Percentiles rank a stretch among this genome's conserved stretches.
These are phyloP conservation scores for Carex myosuroides DNA, from an alignment of 176 grass and related monocot genomes.

Conservation along the genomic window DNA sequence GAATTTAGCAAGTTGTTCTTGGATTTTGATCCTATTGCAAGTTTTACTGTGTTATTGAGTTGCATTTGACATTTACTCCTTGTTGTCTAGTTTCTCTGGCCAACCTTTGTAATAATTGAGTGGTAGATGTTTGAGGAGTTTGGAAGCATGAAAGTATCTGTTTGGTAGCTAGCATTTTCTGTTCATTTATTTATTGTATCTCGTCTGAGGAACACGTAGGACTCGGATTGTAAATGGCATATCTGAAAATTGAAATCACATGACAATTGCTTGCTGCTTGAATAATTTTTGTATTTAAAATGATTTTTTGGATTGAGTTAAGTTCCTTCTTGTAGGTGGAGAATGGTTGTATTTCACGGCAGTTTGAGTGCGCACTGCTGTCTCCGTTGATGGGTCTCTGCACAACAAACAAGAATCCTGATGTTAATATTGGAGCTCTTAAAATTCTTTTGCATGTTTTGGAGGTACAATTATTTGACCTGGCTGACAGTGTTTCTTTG, in stretches of 20 bases:
- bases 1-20: background rate
- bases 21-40: background rate
- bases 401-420: conserved; percentile 69
- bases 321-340: conserved; percentile 39
- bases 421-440: conserved; percentile 70
- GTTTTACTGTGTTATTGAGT: background rate
- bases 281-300: background rate
- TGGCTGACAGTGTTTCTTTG: background rate
- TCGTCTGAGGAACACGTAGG: background rate
- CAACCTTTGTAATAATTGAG: background rate
- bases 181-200: background rate
- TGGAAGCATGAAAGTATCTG: background rate
- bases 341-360: conserved; percentile 38
- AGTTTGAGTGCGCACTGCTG: conserved; percentile 87
- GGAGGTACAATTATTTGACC: conserved; percentile 39
- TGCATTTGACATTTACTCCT: background rate
- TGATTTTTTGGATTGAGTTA: conserved; percentile 20
- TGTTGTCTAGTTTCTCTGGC: background rate
- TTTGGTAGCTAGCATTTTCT: background rate
- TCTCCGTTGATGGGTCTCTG: conserved; percentile 82
- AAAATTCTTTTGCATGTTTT: conserved; percentile 99
- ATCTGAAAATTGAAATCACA: background rate
- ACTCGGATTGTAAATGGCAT: background rate
- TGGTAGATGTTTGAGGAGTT: background rate
- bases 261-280: background rate